Base-by-base conservation (phyloP, 1,284 basidiomycete species). In the Ganoderma leucocontextum region DNA sequence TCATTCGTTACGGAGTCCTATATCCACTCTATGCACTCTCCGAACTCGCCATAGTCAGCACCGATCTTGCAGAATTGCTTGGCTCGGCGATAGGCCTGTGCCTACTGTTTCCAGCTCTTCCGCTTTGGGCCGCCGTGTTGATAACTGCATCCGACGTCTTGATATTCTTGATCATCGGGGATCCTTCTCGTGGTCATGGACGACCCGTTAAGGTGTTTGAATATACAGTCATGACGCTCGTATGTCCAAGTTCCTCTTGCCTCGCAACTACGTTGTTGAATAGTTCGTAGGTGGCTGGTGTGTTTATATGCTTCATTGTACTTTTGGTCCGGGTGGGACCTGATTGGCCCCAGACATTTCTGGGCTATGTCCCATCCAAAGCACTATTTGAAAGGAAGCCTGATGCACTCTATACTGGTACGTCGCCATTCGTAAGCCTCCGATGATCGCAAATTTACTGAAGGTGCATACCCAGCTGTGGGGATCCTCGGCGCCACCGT, bases 141-240 rank as follows among this genome's bases (percentile, higher is more conserved):
- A 85, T 97, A 68, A 97, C 96, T 3, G 91, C 91, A 0, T 84
- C 85, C 55, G 96, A 98, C 77, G 95, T 97, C 33, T 82, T 98
- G 67, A 78, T 98, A 68, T 86, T 95, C 66, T 84, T 93, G 64
- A 82, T 86, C 3, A 79, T 92, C 70, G 84, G 87, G 13, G 89
- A 91, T 73, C 89, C 89, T n/a, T 79, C 89, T 39, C 82, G 87
- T 36, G 83, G 89, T 87, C 77, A 81, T 87, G 64, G 79, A 55
- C 82, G 83, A 33, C 89, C 89, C n/a, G 87, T 89, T 47, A 85
- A 88, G 73, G 77, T 88, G 64, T 95, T 98, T 74, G 96, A 98
- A 79, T 80, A 84, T 38, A 75, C 91, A 58, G 90, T 94, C 49
- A 86, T 88, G 17, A 75, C 80, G 0, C 79, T 94, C 70, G 89